Evolutionary conservation across 306 rosid genomes (phyloP).

Genomic region (Medicago lupulina): DNA sequence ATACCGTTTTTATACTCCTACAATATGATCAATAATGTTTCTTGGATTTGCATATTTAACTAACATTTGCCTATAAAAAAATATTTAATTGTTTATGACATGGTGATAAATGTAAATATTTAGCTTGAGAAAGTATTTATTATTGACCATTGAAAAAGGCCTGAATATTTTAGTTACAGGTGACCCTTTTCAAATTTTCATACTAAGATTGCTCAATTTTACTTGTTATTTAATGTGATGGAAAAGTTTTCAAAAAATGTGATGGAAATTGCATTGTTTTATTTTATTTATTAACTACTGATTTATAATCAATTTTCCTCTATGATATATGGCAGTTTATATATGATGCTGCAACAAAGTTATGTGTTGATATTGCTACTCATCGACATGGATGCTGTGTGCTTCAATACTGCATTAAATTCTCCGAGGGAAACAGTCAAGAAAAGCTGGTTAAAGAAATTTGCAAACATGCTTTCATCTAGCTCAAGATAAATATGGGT

Average conservation of each 20-base stretch:
- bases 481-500: constrained; percentile 80
- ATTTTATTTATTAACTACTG: no score
- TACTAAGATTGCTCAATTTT: not conserved
- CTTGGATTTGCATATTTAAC: not conserved
- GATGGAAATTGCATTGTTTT: not conserved
- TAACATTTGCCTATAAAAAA: no score
- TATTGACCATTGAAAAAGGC: not conserved
- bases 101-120: no score
- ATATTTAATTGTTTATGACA: no score
- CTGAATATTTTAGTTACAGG: not conserved
- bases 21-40: no score
- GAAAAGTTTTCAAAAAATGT: not conserved
- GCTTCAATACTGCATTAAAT: no score
- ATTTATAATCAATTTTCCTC: not conserved
- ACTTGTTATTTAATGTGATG: not conserved
- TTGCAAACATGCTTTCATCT: constrained; percentile 60
- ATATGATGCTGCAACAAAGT: constrained; percentile 65
- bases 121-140: no score
- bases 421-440: constrained; percentile 55
- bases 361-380: no score
- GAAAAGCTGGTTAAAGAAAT: constrained; percentile 61
- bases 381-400: no score
- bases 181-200: not conserved
- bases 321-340: constrained; percentile 58
- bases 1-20: no score